These are phyloP conservation scores for Brassica carinata DNA, from an alignment of 345 rosid species.

Conservation along the genomic window DNA sequence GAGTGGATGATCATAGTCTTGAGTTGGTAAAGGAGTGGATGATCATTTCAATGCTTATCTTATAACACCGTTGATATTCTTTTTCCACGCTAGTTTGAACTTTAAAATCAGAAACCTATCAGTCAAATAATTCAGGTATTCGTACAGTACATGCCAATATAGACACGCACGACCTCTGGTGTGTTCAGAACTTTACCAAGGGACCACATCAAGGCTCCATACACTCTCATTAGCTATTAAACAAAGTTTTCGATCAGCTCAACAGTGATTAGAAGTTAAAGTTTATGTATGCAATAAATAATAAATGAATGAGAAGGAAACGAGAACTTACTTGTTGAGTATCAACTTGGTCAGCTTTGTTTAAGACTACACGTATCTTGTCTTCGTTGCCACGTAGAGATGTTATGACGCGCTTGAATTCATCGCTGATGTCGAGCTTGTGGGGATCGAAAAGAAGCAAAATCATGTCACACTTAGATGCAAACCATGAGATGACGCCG, in stretches of 20 bases:
- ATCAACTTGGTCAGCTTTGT: constrained; percentile 96
- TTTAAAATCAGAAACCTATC: neutral
- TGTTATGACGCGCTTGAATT: constrained; percentile 88
- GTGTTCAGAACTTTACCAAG: constrained; percentile 92
- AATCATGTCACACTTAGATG: constrained; percentile 92
- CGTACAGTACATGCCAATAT: constrained; percentile 42
- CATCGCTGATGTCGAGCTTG: constrained; percentile 91
- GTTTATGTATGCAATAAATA: neutral
- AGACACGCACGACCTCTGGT: constrained; percentile 92
- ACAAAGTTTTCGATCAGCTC: neutral
- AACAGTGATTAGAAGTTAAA: neutral
- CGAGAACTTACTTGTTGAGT: constrained; percentile 67
- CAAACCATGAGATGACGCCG: constrained; percentile 94
- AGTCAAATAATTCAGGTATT: neutral
- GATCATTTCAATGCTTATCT: too few species aligned
- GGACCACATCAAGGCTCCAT: constrained; percentile 98
- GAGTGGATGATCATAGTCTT: too few species aligned
- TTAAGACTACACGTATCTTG: constrained; percentile 91
- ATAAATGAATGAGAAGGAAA: neutral
- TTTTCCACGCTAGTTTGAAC: too few species aligned
- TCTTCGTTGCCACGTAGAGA: constrained; percentile 90
- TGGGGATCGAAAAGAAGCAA: constrained; percentile 97
- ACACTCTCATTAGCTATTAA: constrained; percentile 90
- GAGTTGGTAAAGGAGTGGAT: too few species aligned
- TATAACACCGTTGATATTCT: too few species aligned